Evolutionary conservation across 1,284 basidiomycete species (phyloP).

Genomic region (Pyrrhoderma lamaoense): DNA sequence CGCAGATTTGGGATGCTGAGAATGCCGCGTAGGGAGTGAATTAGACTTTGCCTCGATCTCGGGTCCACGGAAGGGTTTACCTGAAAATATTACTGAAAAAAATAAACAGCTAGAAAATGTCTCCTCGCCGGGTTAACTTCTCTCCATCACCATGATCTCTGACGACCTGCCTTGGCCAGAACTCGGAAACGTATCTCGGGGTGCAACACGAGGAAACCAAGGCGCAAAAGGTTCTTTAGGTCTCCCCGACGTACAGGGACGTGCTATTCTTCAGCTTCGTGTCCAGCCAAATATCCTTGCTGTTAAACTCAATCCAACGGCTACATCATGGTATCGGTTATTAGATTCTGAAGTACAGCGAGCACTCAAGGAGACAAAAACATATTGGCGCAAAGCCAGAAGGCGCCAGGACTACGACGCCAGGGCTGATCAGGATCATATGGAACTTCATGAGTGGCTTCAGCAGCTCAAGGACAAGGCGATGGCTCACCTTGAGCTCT

Average conservation of each 20-base stretch:
- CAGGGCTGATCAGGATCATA: conserved; percentile 75
- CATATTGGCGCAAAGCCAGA: conserved; percentile 70
- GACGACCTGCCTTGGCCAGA: conserved; percentile 81
- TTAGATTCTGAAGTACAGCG: conserved; percentile 69
- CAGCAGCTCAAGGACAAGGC: conserved; percentile 79
- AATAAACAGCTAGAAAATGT: too few species aligned
- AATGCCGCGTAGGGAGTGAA: too few species aligned
- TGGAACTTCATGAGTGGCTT: conserved; percentile 78
- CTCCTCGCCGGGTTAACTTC: too few species aligned
- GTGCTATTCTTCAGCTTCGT: conserved; percentile 62
- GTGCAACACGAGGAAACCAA: conserved; percentile 76
- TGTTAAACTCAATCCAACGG: conserved; percentile 60
- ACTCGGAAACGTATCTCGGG: conserved; percentile 72
- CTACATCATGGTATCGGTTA: conserved; percentile 71
- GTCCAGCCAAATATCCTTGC: conserved; percentile 74
- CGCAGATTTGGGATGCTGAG: too few species aligned
- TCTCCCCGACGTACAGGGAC: conserved; percentile 59
- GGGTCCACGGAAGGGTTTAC: too few species aligned
- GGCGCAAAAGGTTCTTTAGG: conserved; percentile 71
- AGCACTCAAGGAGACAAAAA: conserved; percentile 73
- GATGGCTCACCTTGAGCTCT: conserved; percentile 73
- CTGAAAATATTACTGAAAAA: too few species aligned
- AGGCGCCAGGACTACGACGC: conserved; percentile 75
- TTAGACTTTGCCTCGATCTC: too few species aligned
- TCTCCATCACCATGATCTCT: conserved; percentile 19